Conservation (phyloP, 225 moss, liverwort and hornwort genomes). For the Marchantia paleacea region DNA sequence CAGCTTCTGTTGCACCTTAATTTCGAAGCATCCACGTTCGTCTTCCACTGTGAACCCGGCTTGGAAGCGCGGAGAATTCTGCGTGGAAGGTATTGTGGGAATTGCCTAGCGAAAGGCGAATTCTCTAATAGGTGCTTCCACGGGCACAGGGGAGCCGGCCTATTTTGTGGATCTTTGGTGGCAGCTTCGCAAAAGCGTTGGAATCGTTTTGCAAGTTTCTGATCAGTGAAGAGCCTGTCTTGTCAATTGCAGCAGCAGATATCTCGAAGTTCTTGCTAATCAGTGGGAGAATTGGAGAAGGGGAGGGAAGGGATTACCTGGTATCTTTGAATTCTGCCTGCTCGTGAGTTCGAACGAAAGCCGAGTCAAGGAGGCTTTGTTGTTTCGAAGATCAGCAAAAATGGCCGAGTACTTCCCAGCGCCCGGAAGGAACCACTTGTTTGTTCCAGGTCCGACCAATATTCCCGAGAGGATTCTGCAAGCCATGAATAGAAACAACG, state of each 20-base stretch:
- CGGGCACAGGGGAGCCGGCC: background rate
- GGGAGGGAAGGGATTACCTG: background rate
- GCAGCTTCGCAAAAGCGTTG: background rate
- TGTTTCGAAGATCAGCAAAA: background rate
- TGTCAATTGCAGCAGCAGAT: background rate
- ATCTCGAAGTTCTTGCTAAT: background rate
- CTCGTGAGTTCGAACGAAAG: background rate
- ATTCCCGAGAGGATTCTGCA: conserved; percentile 45
- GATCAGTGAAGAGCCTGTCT: background rate
- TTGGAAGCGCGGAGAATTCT: background rate
- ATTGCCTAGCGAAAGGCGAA: background rate
- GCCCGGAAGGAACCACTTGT: conserved; percentile 48
- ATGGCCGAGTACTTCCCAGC: conserved; percentile 48
- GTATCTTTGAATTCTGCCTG: background rate
- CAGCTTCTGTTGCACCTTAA: background rate
- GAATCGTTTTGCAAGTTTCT: background rate
- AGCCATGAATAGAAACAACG: conserved; percentile 55
- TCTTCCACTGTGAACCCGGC: background rate
- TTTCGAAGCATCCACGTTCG: background rate
- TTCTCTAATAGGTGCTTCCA: background rate
- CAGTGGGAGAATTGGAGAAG: background rate
- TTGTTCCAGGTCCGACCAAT: conserved; percentile 52
- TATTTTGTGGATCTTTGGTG: background rate
- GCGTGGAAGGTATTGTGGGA: background rate
- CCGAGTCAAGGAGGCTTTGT: background rate